Evolutionary conservation across 805 yeast species (phyloP).

Genomic region (Suhomyces kilbournensis): DNA sequence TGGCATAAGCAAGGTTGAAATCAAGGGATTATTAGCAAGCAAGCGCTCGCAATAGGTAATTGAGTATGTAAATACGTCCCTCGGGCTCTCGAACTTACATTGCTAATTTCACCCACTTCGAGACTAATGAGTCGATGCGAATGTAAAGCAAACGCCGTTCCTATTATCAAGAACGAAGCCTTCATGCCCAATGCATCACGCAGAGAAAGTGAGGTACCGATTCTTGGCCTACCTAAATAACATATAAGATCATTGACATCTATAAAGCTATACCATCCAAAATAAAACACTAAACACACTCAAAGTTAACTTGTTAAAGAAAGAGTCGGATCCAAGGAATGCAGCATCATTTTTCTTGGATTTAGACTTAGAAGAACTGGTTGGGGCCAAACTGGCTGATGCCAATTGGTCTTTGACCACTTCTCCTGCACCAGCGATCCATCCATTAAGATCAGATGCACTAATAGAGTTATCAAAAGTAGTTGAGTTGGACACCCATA

Average conservation of each 20-base stretch:
- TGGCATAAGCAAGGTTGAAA: background rate
- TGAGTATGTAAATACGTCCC: background rate
- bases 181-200: background rate
- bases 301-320: constrained; percentile 8
- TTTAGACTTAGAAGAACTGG: constrained; percentile 15
- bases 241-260: background rate
- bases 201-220: background rate
- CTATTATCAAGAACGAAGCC: background rate
- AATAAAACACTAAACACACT: constrained; percentile 8
- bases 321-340: constrained; percentile 7
- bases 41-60: background rate
- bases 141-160: background rate
- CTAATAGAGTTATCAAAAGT: constrained; percentile 44
- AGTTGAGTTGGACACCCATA: constrained; percentile 56
- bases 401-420: constrained; percentile 22
- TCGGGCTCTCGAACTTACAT: background rate
- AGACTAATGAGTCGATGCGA: background rate
- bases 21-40: background rate
- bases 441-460: constrained; percentile 41
- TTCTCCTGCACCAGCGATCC: constrained; percentile 43
- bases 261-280: constrained; percentile 5
- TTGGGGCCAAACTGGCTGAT: constrained; percentile 21
- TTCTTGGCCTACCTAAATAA: background rate
- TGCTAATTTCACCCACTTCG: background rate
- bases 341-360: constrained; percentile 24